Evolutionary conservation across 345 rosid genomes (phyloP).

Genomic region (Geranium rotundifolium): DNA sequence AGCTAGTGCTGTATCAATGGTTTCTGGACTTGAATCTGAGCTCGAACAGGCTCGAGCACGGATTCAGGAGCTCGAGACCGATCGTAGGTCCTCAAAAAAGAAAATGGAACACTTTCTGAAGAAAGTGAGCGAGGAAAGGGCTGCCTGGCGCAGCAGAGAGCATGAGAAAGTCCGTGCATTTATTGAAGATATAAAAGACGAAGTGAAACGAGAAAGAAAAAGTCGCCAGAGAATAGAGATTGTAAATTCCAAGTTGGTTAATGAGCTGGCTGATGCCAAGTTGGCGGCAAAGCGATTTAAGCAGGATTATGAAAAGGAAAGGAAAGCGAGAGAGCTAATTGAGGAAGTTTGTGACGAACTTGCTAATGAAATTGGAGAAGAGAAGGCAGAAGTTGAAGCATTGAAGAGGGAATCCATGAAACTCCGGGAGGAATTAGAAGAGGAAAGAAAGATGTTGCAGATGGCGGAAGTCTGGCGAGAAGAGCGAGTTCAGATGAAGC

Average conservation of each 20-base stretch:
- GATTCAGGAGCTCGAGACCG: slow-evolving; percentile 54
- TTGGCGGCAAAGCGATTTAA: slow-evolving; percentile 41
- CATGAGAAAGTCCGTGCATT: slow-evolving; percentile 75
- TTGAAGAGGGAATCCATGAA: slow-evolving; percentile 55
- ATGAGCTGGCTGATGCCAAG: slow-evolving; percentile 70
- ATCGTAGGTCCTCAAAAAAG: slow-evolving; percentile 60
- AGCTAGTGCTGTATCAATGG: slow-evolving; percentile 48
- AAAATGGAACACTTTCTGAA: slow-evolving; percentile 74
- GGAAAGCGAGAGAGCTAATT: slow-evolving; percentile 51
- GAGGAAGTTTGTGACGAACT: slow-evolving; percentile 94
- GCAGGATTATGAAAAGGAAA: slow-evolving; percentile 66
- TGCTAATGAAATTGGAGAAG: slow-evolving; percentile 73
- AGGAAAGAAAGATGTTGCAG: slow-evolving; percentile 86
- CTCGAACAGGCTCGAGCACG: slow-evolving; percentile 52
- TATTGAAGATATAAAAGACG: slow-evolving; percentile 53
- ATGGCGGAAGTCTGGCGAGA: slow-evolving; percentile 99
- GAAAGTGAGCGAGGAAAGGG: slow-evolving; percentile 79
- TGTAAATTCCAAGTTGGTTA: slow-evolving; percentile 57
- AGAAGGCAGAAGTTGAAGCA: slow-evolving; percentile 66
- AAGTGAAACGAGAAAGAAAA: slow-evolving; percentile 59
- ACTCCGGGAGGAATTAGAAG: slow-evolving; percentile 59
- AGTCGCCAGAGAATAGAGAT: slow-evolving; percentile 57
- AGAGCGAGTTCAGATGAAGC: slow-evolving; percentile 93
- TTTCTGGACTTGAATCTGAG: slow-evolving; percentile 53
- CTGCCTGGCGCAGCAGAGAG: slow-evolving; percentile 71